Evolutionary conservation across 2,329 filamentous ascomycete species (phyloP).

Genomic region (Penicillium corylophilum): DNA sequence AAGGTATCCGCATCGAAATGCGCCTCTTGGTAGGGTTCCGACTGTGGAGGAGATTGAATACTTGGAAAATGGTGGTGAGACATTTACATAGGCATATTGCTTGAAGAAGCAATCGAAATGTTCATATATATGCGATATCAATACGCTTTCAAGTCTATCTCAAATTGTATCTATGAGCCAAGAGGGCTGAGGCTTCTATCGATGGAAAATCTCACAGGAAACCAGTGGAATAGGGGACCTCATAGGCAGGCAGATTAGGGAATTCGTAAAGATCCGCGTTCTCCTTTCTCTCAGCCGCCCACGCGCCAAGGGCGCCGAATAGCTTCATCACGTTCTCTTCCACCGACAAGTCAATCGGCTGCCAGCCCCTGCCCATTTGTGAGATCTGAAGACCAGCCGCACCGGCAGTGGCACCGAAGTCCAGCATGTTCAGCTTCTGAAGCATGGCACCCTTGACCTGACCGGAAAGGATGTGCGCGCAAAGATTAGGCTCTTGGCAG

Average conservation of each 20-base stretch:
- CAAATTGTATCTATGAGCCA: not conserved
- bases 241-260: not conserved
- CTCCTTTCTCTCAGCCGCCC: not conserved
- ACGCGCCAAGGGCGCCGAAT: not conserved
- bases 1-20: constrained; percentile 27
- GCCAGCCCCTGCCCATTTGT: not conserved
- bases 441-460: not conserved
- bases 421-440: not conserved
- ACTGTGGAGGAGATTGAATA: constrained; percentile 24
- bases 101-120: too few relatives aligned
- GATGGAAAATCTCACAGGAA: not conserved
- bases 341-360: not conserved
- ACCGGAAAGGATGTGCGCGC: not conserved
- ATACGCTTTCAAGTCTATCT: not conserved
- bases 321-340: not conserved
- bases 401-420: not conserved
- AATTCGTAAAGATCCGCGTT: not conserved
- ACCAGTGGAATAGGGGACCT: not conserved
- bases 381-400: not conserved
- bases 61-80: constrained; percentile 24
- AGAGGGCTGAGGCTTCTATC: not conserved
- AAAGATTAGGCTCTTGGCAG: not conserved
- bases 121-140: not conserved
- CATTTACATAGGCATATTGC: constrained; percentile 9
- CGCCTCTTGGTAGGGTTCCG: constrained; percentile 19